phyloP scores from a whole-genome alignment of 1,284 basidiomycete genomes.

The Cryptococcus maquisensis region DNA sequence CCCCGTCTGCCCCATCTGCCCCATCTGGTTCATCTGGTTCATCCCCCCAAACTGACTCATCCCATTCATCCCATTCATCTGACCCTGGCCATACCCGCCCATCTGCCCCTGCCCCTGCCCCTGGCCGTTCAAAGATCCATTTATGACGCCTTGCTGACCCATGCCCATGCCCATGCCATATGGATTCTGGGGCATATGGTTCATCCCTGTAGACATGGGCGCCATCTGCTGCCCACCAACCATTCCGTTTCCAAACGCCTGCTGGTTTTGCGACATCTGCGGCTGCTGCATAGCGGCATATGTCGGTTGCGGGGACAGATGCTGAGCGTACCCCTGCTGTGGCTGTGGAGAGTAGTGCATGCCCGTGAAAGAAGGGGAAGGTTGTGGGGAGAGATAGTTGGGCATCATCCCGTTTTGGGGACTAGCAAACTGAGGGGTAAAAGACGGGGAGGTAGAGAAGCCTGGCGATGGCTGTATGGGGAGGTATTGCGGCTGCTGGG shows the following conservation, averaged over 20 bases:
- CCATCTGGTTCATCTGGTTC: too few relatives aligned
- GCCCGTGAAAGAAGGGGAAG: not conserved
- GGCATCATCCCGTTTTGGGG: not conserved
- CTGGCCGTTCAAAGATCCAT: too few relatives aligned
- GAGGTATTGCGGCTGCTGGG: not conserved
- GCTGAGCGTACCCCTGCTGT: slow-evolving; percentile 1
- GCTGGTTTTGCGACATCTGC: not conserved
- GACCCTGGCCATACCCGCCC: too few relatives aligned
- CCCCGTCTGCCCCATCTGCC: too few relatives aligned
- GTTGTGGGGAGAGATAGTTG: not conserved
- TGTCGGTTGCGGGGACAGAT: slow-evolving; percentile 1
- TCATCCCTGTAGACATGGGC: too few relatives aligned
- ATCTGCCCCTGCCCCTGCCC: too few relatives aligned
- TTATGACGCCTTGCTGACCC: too few relatives aligned
- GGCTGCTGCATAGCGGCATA: slow-evolving; percentile 1
- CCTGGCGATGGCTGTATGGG: not conserved
- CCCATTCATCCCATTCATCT: too few relatives aligned
- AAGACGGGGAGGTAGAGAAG: not conserved
- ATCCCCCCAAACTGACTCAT: too few relatives aligned
- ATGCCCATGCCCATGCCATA: too few relatives aligned
- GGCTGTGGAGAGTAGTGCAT: not conserved
- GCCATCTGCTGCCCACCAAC: too few relatives aligned
- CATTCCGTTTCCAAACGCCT: not conserved
- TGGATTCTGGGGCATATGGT: too few relatives aligned
- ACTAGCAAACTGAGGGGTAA: not conserved